Base-by-base conservation (phyloP, 148 eudicot species). In the Salicornia ramosissima region DNA sequence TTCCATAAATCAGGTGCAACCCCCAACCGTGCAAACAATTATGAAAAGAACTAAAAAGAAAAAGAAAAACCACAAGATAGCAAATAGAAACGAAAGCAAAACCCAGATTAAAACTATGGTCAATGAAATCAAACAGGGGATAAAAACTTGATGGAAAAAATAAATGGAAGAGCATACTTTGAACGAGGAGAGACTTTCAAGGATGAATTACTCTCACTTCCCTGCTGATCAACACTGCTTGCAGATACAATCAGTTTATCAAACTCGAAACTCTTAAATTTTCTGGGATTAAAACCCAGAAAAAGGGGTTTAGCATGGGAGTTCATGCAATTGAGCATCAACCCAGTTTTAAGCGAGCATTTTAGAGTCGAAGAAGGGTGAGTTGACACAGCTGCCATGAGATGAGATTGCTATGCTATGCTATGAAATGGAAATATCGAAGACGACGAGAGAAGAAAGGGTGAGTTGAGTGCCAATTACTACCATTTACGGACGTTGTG, bases 351-450 rank as follows among this genome's bases (percentile, higher is more conserved):
- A 19, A 67, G 52, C 13, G 25, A 46, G 34, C 30, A 50, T 25
- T 39, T 50, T 22, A 67, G 12, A 46, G 29, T 45, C 24, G 75
- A 51, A 22, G 74, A 30, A 21, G 45, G 67, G 33, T 64, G 70
- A 22, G 78, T 70, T 50, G 82, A 74, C 30, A 74, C 52, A 64
- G 74, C 76, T 69, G 83, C 85, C 85, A 79, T 82, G 50, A 36
- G 40, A n/a, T n/a, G n/a, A 36, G 40, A 36, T 36, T 36, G 40
- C 4, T n/a, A n/a, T n/a, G 63, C 61, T 63, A 5, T 9, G 45
- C 11, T 42, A 42, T 42, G 0, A 42, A 14, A 42, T 14, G 13
- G n/a, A n/a, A n/a, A n/a, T n/a, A n/a, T n/a, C n/a, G n/a, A n/a
- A 8, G 45, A 42, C 12, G 13, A 36, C 9, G 42, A 42, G 45